phyloP scores from a whole-genome alignment of 805 yeast genomes.

The Lipomyces lipofer region DNA sequence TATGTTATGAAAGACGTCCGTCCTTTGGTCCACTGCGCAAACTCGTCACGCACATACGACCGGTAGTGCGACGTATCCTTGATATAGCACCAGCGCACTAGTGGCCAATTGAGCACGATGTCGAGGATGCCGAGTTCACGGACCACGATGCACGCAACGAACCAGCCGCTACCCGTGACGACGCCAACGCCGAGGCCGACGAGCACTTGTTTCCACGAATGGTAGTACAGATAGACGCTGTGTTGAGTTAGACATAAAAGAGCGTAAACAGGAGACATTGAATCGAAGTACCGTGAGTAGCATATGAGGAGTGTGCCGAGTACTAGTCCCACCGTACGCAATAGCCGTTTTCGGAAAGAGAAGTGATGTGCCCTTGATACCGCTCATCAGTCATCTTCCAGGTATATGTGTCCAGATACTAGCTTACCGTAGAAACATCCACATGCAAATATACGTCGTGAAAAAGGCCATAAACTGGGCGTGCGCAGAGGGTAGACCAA shows the following conservation, averaged over 20 bases:
- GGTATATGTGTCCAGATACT: not conserved
- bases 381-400: not conserved
- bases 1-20: not conserved
- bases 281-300: too few species aligned
- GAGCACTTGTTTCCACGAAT: slow-evolving; percentile 66
- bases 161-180: slow-evolving; percentile 59
- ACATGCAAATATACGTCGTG: slow-evolving; percentile 41
- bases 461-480: slow-evolving; percentile 93
- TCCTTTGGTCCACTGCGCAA: slow-evolving; percentile 3
- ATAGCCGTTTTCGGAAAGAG: slow-evolving; percentile 33
- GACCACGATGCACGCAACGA: slow-evolving; percentile 50
- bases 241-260: slow-evolving; percentile 43
- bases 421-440: slow-evolving; percentile 35
- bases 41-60: slow-evolving; percentile 22
- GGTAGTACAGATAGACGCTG: slow-evolving; percentile 77
- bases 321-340: slow-evolving; percentile 33
- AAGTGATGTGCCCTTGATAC: slow-evolving; percentile 35
- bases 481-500: slow-evolving; percentile 98
- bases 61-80: slow-evolving; percentile 40
- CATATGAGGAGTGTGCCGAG: slow-evolving; percentile 41
- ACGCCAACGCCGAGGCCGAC: slow-evolving; percentile 71
- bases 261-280: not conserved
- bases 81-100: slow-evolving; percentile 46
- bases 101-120: slow-evolving; percentile 61
- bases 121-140: slow-evolving; percentile 70